Evolutionary conservation across 192 early-diverging fungal genomes (phyloP), one percentile per base, ranked within the genome.

Genomic region (Funneliformis geosporum): DNA sequence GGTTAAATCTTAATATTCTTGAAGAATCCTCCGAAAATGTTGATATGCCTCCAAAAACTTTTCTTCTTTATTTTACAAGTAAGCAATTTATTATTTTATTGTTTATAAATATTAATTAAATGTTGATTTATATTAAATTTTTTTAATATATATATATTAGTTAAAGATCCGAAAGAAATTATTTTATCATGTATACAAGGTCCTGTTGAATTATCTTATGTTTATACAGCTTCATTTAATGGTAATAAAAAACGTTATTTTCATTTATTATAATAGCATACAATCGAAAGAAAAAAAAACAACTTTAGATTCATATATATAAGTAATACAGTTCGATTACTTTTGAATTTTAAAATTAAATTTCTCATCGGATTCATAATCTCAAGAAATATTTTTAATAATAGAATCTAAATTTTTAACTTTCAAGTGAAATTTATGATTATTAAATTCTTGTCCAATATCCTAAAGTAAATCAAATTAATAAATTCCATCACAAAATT

Each of bases 361-460:
- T n/a, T n/a, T n/a, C n/a, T n/a, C n/a, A n/a, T n/a, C n/a, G n/a
- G n/a, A n/a, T n/a, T n/a, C n/a, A n/a, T n/a, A n/a, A n/a, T n/a
- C n/a, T n/a, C n/a, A n/a, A n/a, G n/a, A n/a, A n/a, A n/a, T n/a
- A n/a, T n/a, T n/a, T 38, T 39, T 16, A 40, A 75, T 75, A 40
- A 89, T 82, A n/a, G 85, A 83, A 75, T 89, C 87, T 70, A 89
- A 83, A 33, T 82, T 83, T 69, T 80, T 83, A 12, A 80, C 80
- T 68, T 85, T 83, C 25, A 89, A 74, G 38, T 86, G 75, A 70
- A 89, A 89, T 16, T 86, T 86, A 78, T 82, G 60, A 62, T 73
- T 77, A 66, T 83, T 82, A 74, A 89, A 89, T 0, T 86, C 86
- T 65, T 86, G 82, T 27, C 82, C 80, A 43, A 89, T 84, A n/a